Evolutionary conservation across 371 early-diverging fungal species (phyloP), one percentile per base, ranked within the genome.

Genomic region (Lichtheimia corymbifera): DNA sequence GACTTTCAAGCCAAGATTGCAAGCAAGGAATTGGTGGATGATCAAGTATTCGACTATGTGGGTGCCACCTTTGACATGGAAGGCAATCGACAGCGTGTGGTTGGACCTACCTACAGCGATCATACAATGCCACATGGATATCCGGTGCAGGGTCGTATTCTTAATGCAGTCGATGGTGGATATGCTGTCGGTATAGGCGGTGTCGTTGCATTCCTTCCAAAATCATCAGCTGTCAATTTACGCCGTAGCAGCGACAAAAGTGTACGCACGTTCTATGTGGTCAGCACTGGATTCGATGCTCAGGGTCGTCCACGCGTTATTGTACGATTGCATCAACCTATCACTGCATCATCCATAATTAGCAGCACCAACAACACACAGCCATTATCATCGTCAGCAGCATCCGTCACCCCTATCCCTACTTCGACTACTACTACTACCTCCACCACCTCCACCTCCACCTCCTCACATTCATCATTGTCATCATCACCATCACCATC

Each of bases 121-220:
- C 52, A 63, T 25, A 44, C 70, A 11, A 50, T 63, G 14, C 69
- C 71, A 4, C 66, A 55, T 15, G 73, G 67, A 3, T 73, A 79
- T 53, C 68, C 70, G 18, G 88, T 92, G 0, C 73, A 83, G 56
- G 92, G 92, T 51, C 88, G 92, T 61, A 77, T 85, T 45, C 71
- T 92, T 25, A 85, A 85, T 64, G 53, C 66, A 6, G 74, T 61
- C 22, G 55, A 50, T 27, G 59, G 58, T 18, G 73, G 76, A 7
- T 87, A 85, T 58, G 75, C 83, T 22, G 84, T 90, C 9, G 92
- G 89, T 35, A 71, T 91, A 51, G 84, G 79, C 22, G 92, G 92
- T 56, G 72, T 90, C 13, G 76, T 89, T 15, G 91, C 87, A n/a
- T 63, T 68, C 20, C 63, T 92, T 50, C 84, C 84, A 6, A 58